These are phyloP conservation scores for Rosa persica DNA, from an alignment of 306 rosid species.

Conservation along the genomic window DNA sequence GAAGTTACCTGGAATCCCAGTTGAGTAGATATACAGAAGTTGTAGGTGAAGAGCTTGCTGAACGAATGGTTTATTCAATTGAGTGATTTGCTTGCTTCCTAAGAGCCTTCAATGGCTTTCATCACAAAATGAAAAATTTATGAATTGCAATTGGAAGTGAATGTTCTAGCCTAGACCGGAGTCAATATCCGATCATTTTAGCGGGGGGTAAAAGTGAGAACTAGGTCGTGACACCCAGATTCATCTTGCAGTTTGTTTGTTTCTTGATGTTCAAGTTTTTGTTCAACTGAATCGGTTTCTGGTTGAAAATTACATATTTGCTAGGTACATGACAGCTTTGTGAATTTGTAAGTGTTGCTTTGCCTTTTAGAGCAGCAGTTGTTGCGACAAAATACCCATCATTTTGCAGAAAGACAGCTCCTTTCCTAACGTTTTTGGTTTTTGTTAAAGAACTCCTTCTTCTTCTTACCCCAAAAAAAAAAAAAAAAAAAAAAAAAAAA, in stretches of 20 bases:
- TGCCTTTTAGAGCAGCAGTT: neutral
- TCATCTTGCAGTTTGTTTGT: neutral
- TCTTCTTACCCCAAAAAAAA: too few species aligned
- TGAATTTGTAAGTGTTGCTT: neutral
- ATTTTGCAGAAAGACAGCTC: neutral
- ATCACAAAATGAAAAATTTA: neutral
- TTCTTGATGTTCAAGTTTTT: neutral
- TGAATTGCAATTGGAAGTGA: neutral
- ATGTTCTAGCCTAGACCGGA: neutral
- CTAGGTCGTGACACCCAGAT: neutral
- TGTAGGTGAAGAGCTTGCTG: conserved; percentile 67
- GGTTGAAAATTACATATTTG: neutral
- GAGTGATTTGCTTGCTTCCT: conserved; percentile 24
- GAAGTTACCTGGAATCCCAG: conserved; percentile 58
- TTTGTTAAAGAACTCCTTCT: too few species aligned
- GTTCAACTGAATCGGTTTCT: neutral
- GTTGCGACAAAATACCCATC: neutral
- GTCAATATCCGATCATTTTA: neutral
- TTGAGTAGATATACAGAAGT: conserved; percentile 60
- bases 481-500: too few species aligned
- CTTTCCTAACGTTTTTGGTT: neutral
- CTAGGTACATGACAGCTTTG: neutral
- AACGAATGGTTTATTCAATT: conserved; percentile 61
- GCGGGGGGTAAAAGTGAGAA: neutral
- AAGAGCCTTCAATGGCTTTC: neutral